Conservation (phyloP, 345 rosid species). For the Citrus trifoliata region DNA sequence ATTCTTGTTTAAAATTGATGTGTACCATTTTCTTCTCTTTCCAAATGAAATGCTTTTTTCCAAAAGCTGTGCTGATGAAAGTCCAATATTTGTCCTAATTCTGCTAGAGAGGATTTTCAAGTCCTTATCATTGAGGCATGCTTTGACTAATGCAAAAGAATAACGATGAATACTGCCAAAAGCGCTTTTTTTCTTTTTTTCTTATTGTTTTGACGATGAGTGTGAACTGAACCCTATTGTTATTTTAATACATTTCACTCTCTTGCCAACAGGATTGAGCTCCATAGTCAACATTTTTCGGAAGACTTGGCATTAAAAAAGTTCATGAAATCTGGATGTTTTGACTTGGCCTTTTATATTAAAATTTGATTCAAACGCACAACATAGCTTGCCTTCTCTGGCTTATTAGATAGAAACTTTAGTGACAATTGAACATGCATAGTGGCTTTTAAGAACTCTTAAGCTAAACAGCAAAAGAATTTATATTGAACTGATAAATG, state of each 20-base stretch:
- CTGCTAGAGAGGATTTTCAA: neutral
- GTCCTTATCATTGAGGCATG: neutral
- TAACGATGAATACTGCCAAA: no score
- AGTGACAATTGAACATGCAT: neutral
- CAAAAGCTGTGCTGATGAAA: no score
- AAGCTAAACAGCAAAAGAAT: neutral
- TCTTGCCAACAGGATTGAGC: neutral
- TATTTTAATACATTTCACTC: neutral
- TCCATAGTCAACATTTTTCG: no score
- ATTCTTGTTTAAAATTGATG: no score
- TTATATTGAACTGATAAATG: slow-evolving; percentile 14
- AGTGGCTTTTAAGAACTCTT: neutral
- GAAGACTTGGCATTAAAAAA: no score
- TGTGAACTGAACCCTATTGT: neutral
- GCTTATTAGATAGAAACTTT: neutral
- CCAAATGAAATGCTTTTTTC: no score
- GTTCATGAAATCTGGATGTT: neutral
- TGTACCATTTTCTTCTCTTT: no score
- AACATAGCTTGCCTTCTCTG: no score
- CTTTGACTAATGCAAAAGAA: neutral
- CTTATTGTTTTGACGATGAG: no score
- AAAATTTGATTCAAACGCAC: neutral
- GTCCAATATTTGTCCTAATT: no score
- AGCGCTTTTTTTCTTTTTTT: no score
- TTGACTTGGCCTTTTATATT: neutral